Evolutionary conservation across 192 early-diverging fungal species (phyloP), one percentile per base, ranked within the genome.

Genomic region (Geranomyces michiganensis): DNA sequence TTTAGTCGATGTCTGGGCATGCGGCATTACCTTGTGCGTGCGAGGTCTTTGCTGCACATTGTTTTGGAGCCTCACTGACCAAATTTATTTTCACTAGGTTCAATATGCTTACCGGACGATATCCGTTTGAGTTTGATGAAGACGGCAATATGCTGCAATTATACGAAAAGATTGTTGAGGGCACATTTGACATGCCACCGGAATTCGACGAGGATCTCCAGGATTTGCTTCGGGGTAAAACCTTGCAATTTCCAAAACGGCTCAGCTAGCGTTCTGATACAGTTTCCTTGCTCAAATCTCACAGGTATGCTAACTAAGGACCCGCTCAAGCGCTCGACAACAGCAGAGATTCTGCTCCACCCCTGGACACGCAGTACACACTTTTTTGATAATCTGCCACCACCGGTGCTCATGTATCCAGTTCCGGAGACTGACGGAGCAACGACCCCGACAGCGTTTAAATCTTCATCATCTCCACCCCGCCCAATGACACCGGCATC

Each of bases 1-100:
- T 31, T 32, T 22, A 82, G 85, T 82, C 2, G 86, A 88, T 62
- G 73, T 88, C 15, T 88, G 86, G 86, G 86, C 86, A 21, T 80
- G 78, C 58, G 84, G 84, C 0, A 74, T 88, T 0, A 82, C 79
- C 6, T 36, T 88, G 75, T 84, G 71, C 70, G 79, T 59, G 9
- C 15, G 17, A 8, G 3, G 24, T 15, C 3, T 29, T 29, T 31
- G 58, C 36, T n/a, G 17, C 12, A 58, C 10, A 10, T 27, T 24
- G 56, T 21, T 10, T 58, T 58, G 10, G 24, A 21, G 56, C 26
- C 10, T 27, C 56, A 24, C 19, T 47, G n/a, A n/a, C n/a, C n/a
- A n/a, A n/a, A n/a, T n/a, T n/a, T n/a, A n/a, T n/a, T n/a, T 19
- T 33, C 31, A 33, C 29, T 29, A 83, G 82, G 26, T 87, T 77